Conservation (phyloP, 2,329 filamentous ascomycete species). For the Xylaria sp. region DNA sequence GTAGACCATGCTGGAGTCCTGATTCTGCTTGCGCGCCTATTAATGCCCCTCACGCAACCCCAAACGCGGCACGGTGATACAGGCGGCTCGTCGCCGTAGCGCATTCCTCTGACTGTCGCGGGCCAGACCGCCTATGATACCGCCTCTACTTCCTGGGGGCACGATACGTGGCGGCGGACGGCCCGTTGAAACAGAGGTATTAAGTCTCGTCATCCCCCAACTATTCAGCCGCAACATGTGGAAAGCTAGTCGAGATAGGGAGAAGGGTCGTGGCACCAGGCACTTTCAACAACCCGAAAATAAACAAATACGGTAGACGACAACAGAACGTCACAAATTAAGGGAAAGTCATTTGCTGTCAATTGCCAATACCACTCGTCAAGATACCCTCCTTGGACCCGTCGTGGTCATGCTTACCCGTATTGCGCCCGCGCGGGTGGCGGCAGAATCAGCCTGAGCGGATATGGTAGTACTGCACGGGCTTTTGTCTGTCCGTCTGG, state of each 20-base stretch:
- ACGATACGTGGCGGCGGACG: neutral
- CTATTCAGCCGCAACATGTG: slow-evolving; percentile 38
- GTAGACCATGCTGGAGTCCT: too few species aligned
- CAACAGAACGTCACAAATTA: neutral
- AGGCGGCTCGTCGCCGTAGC: neutral
- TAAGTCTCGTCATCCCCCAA: slow-evolving; percentile 40
- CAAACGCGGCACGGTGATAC: neutral
- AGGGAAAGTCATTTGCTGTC: neutral
- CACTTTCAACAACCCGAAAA: neutral
- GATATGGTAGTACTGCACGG: slow-evolving; percentile 23
- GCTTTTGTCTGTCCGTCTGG: neutral
- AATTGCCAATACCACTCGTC: neutral
- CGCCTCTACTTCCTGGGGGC: too few species aligned
- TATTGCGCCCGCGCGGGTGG: slow-evolving; percentile 11
- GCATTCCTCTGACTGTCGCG: neutral
- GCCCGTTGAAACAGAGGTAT: slow-evolving; percentile 28
- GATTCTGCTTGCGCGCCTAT: too few species aligned
- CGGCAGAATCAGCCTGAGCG: slow-evolving; percentile 21
- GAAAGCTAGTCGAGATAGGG: neutral
- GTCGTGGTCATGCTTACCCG: slow-evolving; percentile 10
- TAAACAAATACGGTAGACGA: neutral
- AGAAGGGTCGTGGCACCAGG: neutral
- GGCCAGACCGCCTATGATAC: neutral
- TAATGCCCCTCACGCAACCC: neutral
- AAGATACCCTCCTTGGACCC: neutral